Percentiles rank a stretch among this genome's conserved stretches.
Evolutionary conservation across 1,284 basidiomycete species (phyloP).

Genomic region (Pseudozyma sp.): DNA sequence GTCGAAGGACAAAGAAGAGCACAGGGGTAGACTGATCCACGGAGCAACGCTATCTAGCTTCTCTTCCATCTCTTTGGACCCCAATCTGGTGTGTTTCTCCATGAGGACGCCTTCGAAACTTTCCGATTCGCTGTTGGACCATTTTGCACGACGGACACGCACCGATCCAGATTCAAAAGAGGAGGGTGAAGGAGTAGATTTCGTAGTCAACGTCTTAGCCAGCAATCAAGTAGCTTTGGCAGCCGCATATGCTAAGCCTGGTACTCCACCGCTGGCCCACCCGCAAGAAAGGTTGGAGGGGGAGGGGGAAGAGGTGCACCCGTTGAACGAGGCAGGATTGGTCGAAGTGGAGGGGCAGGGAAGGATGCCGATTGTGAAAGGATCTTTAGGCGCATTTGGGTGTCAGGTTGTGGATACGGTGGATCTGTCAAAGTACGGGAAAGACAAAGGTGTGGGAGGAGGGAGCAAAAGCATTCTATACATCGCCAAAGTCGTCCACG

Average conservation of each 20-base stretch:
- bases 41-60: slow-evolving; percentile 48
- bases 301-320: slow-evolving; percentile 12
- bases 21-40: slow-evolving; percentile 14
- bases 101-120: slow-evolving; percentile 37
- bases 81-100: slow-evolving; percentile 37
- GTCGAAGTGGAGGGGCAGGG: not conserved
- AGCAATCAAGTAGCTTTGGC: slow-evolving; percentile 15
- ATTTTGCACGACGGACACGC: not conserved
- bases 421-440: slow-evolving; percentile 8
- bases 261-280: slow-evolving; percentile 16
- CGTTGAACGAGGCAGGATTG: slow-evolving; percentile 18
- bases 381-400: slow-evolving; percentile 16
- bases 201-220: slow-evolving; percentile 21
- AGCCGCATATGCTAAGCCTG: slow-evolving; percentile 27
- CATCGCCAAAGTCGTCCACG: slow-evolving; percentile 32
- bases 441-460: not conserved
- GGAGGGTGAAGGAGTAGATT: slow-evolving; percentile 14
- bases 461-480: slow-evolving; percentile 20
- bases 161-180: not conserved
- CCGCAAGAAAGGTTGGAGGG: not conserved
- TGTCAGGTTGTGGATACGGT: slow-evolving; percentile 34
- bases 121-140: slow-evolving; percentile 19
- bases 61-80: slow-evolving; percentile 30
- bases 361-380: slow-evolving; percentile 10
- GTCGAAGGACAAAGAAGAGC: too few relatives aligned